Percentiles rank a stretch among this genome's conserved stretches.
These are phyloP conservation scores for Nakazawaea populi DNA, from an alignment of 805 yeast species.

Conservation along the genomic window DNA sequence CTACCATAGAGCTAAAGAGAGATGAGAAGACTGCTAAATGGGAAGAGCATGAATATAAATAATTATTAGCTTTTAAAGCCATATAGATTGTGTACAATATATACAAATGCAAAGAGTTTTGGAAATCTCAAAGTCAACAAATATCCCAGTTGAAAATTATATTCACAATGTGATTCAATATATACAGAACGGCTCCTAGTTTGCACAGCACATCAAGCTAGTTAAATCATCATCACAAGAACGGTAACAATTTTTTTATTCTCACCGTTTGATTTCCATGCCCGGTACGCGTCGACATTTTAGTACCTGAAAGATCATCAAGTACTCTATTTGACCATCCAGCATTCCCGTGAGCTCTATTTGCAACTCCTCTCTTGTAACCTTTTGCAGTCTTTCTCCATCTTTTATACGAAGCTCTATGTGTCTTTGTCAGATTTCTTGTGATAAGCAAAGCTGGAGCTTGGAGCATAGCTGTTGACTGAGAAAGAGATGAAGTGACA, in stretches of 20 bases:
- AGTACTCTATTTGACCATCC: constrained; percentile 70
- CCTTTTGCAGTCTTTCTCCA: constrained; percentile 70
- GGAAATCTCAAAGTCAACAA: too few species aligned
- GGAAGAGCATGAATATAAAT: constrained; percentile 46
- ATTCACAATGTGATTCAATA: too few species aligned
- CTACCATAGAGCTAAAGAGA: constrained; percentile 57
- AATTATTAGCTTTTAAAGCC: background rate
- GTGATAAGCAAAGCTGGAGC: constrained; percentile 11
- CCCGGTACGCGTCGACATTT: constrained; percentile 41
- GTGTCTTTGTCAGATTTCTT: constrained; percentile 59
- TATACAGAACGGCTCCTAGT: too few species aligned
- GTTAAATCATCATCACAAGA: constrained; percentile 16
- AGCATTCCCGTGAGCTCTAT: constrained; percentile 89
- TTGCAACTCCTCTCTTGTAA: constrained; percentile 66
- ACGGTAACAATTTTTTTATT: constrained; percentile 50
- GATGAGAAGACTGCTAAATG: constrained; percentile 41
- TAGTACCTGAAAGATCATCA: constrained; percentile 54
- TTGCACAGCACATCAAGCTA: too few species aligned
- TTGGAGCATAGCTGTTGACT: constrained; percentile 6
- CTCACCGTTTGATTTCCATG: constrained; percentile 53
- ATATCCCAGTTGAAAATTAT: too few species aligned
- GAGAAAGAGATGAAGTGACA: constrained; percentile 1
- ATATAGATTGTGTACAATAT: background rate
- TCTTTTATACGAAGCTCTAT: constrained; percentile 82
- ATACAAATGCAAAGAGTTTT: background rate